Base-by-base conservation (phyloP, 345 rosid genomes). In the Litchi chinensis region DNA sequence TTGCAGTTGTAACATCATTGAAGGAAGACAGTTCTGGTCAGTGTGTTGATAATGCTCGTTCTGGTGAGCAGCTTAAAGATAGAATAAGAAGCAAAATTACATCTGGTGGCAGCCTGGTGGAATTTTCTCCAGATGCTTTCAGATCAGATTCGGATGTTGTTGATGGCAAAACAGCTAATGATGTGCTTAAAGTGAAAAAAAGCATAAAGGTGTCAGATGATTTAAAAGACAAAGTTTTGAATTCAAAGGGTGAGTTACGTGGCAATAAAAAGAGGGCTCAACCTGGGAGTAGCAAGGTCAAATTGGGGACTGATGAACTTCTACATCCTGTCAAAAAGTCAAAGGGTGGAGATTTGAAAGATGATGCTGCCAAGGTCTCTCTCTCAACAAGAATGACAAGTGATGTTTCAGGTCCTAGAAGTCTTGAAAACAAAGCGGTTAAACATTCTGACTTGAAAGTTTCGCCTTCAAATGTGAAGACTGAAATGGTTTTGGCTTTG, bases 311-410 rank as follows among this genome's bases (percentile, higher is more conserved):
- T 21, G 76, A 71, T 79, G 93, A 86, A 78, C 78, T 70, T 81
- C 74, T 76, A 62, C 82, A 67, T 78, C 85, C 87, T 75, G 79
- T 85, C 75, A 95, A 91, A 78, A 91, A 84, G 86, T 74, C 83
- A 44, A 91, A 85, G 84, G 57, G 43, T 84, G 82, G 81, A 65
- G 90, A 83, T 67, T 75, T 6, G 44, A 85, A 83, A 65, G 87
- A 71, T 74, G 80, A 70, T 77, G 78, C 69, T 70, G 13, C 79
- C 57, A 84, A 68, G 82, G 78, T 68, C 64, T 71, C 84, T 22
- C 71, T 60, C 63, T 72, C 67, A 19, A 88, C 83, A 77, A 76
- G 68, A 26, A 46, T 32, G 37, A 85, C 81, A 81, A 81, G 63
- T 73, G 82, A 80, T 80, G 79, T 84, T 82, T 75, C 77, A 43